Evolutionary conservation across 1,284 basidiomycete species (phyloP), one percentile per base, ranked within the genome.

Genomic region (Sanghuangporus weigelae): DNA sequence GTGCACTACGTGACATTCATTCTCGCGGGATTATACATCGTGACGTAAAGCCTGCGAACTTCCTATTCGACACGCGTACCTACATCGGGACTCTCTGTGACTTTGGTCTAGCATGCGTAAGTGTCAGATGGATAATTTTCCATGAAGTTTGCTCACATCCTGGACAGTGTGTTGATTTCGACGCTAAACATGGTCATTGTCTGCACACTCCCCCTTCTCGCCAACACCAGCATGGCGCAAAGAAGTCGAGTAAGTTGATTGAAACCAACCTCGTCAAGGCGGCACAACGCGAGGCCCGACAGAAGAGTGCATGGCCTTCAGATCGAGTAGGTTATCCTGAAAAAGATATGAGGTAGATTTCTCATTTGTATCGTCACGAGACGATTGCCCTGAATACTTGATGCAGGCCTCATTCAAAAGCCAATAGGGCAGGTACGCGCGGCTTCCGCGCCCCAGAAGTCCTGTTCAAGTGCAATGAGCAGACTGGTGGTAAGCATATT

Each of bases 391-490:
- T 14, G 26, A 31, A 5, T 31, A 31, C 58, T 61, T 38, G 14
- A 55, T 54, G 4, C 64, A 90, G 92, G 68, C 94, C 95, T 1
- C 79, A 84, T 55, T 93, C 95, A 59, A 96, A 96, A 73, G 96
- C 97, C 5, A 99, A 99, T 72, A 87, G 96, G 61, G 97, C 96
- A 0, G 96, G 96, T 1, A 99, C 96, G 7, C 80, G 96, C 71
- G 97, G 96, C 0, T 99, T 99, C 75, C 87, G 96, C 63, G 96
- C 96, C 0, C 96, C 96, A 0, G 97, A 99, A 71, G 97, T 99
- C 10, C 76, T 99, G 31, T 77, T 99, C 56, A 99, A 99, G 75
- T 99, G 96, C 70, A 88, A 89, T 21, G 91, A 95, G 68, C 96
- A 99, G 76, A 91, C 90, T 4, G 93, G 93, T 65, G 92, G 95